These are phyloP conservation scores for Diplodia corticola DNA, from an alignment of 2,329 filamentous ascomycete genomes.

Conservation along the genomic window DNA sequence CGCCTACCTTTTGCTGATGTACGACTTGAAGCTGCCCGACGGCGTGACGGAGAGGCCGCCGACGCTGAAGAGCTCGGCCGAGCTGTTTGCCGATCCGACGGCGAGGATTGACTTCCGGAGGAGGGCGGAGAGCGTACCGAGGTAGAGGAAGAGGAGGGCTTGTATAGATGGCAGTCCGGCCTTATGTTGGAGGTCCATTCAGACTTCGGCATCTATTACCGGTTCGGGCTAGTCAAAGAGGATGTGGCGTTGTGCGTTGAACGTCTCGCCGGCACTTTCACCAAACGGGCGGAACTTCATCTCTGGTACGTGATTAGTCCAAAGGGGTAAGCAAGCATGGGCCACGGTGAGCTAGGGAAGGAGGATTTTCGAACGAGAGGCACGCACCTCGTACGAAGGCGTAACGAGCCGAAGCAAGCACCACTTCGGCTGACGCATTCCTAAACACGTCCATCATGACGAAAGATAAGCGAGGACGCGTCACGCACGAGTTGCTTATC, in stretches of 20 bases:
- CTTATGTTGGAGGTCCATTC: background rate
- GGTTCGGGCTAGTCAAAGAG: background rate
- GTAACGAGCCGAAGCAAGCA: background rate
- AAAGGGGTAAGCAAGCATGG: background rate
- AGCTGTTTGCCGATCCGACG: background rate
- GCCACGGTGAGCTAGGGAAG: background rate
- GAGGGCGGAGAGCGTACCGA: background rate
- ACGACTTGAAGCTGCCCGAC: constrained; percentile 8
- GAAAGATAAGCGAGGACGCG: background rate
- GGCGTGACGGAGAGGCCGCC: background rate
- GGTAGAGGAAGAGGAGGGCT: background rate
- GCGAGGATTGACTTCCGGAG: background rate
- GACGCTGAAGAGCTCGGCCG: background rate
- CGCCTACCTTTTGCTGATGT: constrained; percentile 24
- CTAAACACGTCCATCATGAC: background rate
- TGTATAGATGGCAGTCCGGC: background rate
- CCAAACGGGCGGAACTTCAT: too few relatives aligned
- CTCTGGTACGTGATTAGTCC: too few relatives aligned
- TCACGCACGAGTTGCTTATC: background rate
- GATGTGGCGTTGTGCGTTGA: background rate
- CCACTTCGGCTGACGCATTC: background rate
- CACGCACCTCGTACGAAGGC: background rate
- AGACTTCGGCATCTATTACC: background rate
- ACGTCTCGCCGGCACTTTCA: background rate
- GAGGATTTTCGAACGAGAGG: background rate